phyloP scores from a whole-genome alignment of 495 filamentous ascomycete species.

The Penicillium simplicissimum region DNA sequence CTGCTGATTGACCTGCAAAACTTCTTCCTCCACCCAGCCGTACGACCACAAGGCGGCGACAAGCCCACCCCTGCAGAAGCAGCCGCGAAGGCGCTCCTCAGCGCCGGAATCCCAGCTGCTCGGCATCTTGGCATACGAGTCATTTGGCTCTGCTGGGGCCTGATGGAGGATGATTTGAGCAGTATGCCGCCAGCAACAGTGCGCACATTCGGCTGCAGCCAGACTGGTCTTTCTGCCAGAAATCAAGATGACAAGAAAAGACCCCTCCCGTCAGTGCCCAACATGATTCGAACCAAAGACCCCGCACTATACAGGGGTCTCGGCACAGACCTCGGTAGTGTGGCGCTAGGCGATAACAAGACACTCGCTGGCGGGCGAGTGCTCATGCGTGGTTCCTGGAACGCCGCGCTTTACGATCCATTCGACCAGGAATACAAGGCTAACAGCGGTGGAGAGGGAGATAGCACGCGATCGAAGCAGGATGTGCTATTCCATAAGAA shows the following conservation, averaged over 20 bases:
- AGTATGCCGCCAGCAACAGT: constrained; percentile 50
- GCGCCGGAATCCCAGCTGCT: constrained; percentile 43
- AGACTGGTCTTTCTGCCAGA: constrained; percentile 7
- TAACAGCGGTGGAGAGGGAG: constrained; percentile 1
- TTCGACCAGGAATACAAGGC: constrained; percentile 41
- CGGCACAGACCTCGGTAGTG: constrained; percentile 43
- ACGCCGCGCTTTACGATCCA: constrained; percentile 49
- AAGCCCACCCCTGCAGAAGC: constrained; percentile 24
- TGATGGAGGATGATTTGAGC: constrained; percentile 52
- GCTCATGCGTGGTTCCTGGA: constrained; percentile 56
- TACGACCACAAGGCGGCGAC: constrained; percentile 31
- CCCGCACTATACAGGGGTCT: constrained; percentile 34
- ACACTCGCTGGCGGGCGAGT: constrained; percentile 45
- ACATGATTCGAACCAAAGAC: constrained; percentile 14
- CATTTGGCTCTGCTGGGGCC: constrained; percentile 63
- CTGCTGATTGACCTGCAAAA: constrained; percentile 65
- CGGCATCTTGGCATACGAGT: constrained; percentile 49
- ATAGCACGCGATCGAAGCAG: constrained; percentile 17
- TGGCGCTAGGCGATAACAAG: constrained; percentile 38
- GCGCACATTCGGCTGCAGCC: constrained; percentile 42
- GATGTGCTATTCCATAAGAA: constrained; percentile 60
- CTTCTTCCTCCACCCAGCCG: constrained; percentile 53
- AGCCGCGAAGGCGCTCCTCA: constrained; percentile 22
- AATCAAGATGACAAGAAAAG: background rate
- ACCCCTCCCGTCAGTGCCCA: background rate